These are phyloP conservation scores for Moricandia moricandioides DNA, from an alignment of 345 rosid genomes.

Conservation along the genomic window DNA sequence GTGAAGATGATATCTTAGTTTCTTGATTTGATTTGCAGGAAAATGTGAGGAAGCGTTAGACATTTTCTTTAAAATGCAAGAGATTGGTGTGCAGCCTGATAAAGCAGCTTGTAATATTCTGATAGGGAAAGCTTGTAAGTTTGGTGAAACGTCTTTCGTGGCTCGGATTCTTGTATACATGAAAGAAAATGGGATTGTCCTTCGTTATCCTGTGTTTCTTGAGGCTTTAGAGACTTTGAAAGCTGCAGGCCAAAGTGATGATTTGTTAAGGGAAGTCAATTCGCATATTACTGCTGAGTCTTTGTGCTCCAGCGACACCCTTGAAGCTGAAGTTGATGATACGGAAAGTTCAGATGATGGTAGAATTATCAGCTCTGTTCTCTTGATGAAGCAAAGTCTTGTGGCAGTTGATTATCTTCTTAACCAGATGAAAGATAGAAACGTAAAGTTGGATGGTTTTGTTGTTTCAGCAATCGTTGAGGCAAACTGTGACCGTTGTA, in stretches of 20 bases:
- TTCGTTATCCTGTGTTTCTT: constrained; percentile 63
- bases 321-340: constrained; percentile 35
- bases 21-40: constrained; percentile 44
- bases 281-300: constrained; percentile 54
- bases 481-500: constrained; percentile 41
- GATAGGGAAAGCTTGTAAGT: constrained; percentile 65
- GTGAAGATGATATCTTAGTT: constrained; percentile 7
- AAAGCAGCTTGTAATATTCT: constrained; percentile 88
- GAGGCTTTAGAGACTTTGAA: constrained; percentile 53
- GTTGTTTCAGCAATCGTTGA: constrained; percentile 52
- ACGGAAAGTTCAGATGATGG: constrained; percentile 31
- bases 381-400: constrained; percentile 68
- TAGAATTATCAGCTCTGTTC: constrained; percentile 43
- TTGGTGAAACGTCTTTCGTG: constrained; percentile 47
- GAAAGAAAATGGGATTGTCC: constrained; percentile 56
- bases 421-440: constrained; percentile 40
- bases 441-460: constrained; percentile 42
- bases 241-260: constrained; percentile 49
- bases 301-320: constrained; percentile 11
- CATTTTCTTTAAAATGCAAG: constrained; percentile 78
- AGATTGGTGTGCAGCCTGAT: constrained; percentile 73
- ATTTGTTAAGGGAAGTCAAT: constrained; percentile 62
- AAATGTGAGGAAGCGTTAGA: constrained; percentile 65
- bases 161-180: constrained; percentile 53
- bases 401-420: constrained; percentile 56